A percentile compares a stretch with the other conserved stretches of the same genome.
Conservation (phyloP, 1,139 yeast genomes). For the Debaryomycetaceae sp. region DNA sequence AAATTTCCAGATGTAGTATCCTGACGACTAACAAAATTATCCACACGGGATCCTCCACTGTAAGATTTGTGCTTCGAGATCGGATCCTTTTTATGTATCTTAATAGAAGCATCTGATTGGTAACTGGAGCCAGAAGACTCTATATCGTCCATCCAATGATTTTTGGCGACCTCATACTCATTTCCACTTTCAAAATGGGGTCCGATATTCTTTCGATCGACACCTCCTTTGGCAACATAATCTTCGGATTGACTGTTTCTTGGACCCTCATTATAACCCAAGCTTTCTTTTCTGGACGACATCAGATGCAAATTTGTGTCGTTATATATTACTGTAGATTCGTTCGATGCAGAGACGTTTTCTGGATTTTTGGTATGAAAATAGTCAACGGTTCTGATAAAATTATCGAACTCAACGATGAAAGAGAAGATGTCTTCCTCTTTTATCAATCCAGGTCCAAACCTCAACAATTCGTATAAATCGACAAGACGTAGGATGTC, state of each 20-base stretch:
- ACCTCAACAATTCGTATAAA: slow-evolving; percentile 69
- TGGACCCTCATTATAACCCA: no score
- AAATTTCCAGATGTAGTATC: neutral
- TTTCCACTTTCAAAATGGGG: neutral
- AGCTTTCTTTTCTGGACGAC: neutral
- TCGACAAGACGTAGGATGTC: slow-evolving; percentile 36
- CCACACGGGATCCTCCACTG: neutral
- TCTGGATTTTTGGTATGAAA: neutral
- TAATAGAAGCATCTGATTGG: neutral
- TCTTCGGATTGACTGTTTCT: no score
- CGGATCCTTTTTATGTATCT: neutral
- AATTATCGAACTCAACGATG: slow-evolving; percentile 36
- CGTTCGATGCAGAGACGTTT: neutral
- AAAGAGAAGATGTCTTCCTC: slow-evolving; percentile 61
- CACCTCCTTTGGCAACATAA: no score
- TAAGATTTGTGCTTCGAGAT: neutral
- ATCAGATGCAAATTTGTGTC: neutral
- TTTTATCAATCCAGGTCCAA: slow-evolving; percentile 58
- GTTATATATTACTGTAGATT: neutral
- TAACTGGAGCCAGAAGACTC: neutral
- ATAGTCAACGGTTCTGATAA: neutral
- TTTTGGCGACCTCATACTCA: neutral
- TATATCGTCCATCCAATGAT: neutral
- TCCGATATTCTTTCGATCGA: neutral
- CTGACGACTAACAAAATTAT: no score